These are phyloP conservation scores for Leptographium lundbergii DNA, from an alignment of 2,329 filamentous ascomycete genomes.

Conservation along the genomic window DNA sequence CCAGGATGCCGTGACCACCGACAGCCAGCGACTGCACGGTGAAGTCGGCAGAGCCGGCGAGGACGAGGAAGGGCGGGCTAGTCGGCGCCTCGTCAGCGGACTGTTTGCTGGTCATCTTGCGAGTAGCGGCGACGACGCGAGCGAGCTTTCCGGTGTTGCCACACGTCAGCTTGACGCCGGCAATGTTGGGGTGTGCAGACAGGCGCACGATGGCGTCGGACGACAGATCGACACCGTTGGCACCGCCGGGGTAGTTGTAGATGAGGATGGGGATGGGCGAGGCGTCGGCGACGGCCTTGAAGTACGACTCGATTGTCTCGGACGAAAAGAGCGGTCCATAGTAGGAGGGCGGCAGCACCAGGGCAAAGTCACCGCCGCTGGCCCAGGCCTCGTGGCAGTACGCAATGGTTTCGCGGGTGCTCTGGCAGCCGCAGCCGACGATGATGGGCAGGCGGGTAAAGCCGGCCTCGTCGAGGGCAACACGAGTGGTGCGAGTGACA, in stretches of 20 bases:
- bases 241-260: slow-evolving; percentile 58
- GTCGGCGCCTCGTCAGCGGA: background rate
- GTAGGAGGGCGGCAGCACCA: slow-evolving; percentile 66
- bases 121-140: slow-evolving; percentile 45
- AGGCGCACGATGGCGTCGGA: slow-evolving; percentile 50
- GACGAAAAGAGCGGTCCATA: slow-evolving; percentile 56
- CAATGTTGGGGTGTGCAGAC: slow-evolving; percentile 50
- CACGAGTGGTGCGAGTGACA: slow-evolving; percentile 57
- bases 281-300: slow-evolving; percentile 48
- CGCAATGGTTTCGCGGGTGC: slow-evolving; percentile 58
- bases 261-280: slow-evolving; percentile 55
- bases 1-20: slow-evolving; percentile 59
- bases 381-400: slow-evolving; percentile 56
- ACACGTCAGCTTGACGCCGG: slow-evolving; percentile 57
- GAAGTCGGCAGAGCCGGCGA: slow-evolving; percentile 64
- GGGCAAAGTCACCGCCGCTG: slow-evolving; percentile 60
- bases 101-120: slow-evolving; percentile 19
- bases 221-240: slow-evolving; percentile 49
- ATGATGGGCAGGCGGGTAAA: slow-evolving; percentile 57
- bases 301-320: slow-evolving; percentile 52
- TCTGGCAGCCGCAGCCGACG: slow-evolving; percentile 63
- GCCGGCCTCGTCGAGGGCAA: slow-evolving; percentile 54
- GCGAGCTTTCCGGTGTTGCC: slow-evolving; percentile 61
- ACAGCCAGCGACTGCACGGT: slow-evolving; percentile 54
- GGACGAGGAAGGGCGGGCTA: slow-evolving; percentile 48